Conservation (phyloP, 1,284 basidiomycete genomes). For the Cryptococcus jaspeensis region DNA sequence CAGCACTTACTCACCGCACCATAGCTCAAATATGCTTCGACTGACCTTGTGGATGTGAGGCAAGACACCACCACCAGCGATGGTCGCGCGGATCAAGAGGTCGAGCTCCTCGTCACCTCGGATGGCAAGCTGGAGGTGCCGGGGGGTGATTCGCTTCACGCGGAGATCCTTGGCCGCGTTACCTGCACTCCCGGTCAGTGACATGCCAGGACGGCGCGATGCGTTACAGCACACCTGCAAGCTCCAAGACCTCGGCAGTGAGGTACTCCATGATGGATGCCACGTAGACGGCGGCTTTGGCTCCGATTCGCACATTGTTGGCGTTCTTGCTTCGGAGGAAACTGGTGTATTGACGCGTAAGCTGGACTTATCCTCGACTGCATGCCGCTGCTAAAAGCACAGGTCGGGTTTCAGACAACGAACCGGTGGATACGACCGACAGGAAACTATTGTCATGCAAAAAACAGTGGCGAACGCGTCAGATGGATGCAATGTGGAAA, state of each 20-base stretch:
- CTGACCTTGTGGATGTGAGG: conserved; percentile 90
- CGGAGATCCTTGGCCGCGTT: conserved; percentile 95
- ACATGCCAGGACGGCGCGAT: not conserved
- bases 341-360: conserved; percentile 51
- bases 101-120: conserved; percentile 79
- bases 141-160: conserved; percentile 94
- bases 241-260: conserved; percentile 54
- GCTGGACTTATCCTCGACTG: not conserved
- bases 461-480: conserved; percentile 5
- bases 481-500: conserved; percentile 3
- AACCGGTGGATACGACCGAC: conserved; percentile 50
- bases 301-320: conserved; percentile 67
- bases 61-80: conserved; percentile 81
- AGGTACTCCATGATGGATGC: conserved; percentile 54
- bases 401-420: not conserved
- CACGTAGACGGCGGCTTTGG: conserved; percentile 53
- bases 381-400: not conserved
- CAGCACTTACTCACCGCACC: conserved; percentile 4
- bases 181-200: conserved; percentile 58
- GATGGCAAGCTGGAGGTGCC: conserved; percentile 67
- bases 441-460: conserved; percentile 33
- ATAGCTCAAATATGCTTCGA: not conserved
- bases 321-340: conserved; percentile 91
- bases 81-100: conserved; percentile 57
- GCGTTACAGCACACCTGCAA: conserved; percentile 44